phyloP scores from a whole-genome alignment of 2,329 filamentous ascomycete species.

The Nigrospora osmanthi region DNA sequence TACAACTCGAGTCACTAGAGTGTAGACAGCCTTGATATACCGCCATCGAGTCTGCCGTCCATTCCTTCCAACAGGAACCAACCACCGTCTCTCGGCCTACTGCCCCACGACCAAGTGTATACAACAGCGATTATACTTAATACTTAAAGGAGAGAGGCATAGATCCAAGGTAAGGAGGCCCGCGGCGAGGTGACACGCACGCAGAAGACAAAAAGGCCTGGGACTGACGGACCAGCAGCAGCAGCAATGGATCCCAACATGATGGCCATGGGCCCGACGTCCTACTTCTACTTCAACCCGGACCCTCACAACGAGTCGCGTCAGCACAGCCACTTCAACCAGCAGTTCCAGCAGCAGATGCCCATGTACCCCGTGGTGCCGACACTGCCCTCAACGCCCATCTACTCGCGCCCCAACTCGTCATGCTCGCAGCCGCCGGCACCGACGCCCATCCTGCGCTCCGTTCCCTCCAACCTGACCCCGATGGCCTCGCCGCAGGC shows the following conservation, averaged over 20 bases:
- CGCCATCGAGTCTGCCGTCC: slow-evolving; percentile 18
- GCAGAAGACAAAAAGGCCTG: not conserved
- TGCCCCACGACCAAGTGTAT: slow-evolving; percentile 21
- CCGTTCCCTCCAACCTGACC: slow-evolving; percentile 58
- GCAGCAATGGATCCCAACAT: slow-evolving; percentile 57
- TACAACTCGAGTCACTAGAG: slow-evolving; percentile 15
- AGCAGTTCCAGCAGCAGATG: slow-evolving; percentile 47
- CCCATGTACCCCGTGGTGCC: slow-evolving; percentile 47
- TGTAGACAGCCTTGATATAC: slow-evolving; percentile 16
- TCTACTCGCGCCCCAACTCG: slow-evolving; percentile 58
- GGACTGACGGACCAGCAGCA: slow-evolving; percentile 11
- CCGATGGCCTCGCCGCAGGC: slow-evolving; percentile 70
- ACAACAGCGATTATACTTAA: slow-evolving; percentile 22
- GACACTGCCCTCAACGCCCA: slow-evolving; percentile 53
- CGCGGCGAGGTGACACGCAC: slow-evolving; percentile 2
- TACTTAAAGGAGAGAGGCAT: slow-evolving; percentile 16
- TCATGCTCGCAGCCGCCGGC: slow-evolving; percentile 52
- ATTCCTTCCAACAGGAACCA: slow-evolving; percentile 24
- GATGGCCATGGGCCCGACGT: slow-evolving; percentile 60
- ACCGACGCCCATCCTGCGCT: slow-evolving; percentile 44
- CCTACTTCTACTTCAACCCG: slow-evolving; percentile 83
- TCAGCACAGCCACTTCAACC: slow-evolving; percentile 70
- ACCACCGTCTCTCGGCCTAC: slow-evolving; percentile 26
- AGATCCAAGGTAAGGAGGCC: slow-evolving; percentile 5
- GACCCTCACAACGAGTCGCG: slow-evolving; percentile 65